A percentile compares a stretch with the other conserved stretches of the same genome.
Evolutionary conservation across 208 protist genomes (phyloP).

Genomic region (Trypanosoma congolense): DNA sequence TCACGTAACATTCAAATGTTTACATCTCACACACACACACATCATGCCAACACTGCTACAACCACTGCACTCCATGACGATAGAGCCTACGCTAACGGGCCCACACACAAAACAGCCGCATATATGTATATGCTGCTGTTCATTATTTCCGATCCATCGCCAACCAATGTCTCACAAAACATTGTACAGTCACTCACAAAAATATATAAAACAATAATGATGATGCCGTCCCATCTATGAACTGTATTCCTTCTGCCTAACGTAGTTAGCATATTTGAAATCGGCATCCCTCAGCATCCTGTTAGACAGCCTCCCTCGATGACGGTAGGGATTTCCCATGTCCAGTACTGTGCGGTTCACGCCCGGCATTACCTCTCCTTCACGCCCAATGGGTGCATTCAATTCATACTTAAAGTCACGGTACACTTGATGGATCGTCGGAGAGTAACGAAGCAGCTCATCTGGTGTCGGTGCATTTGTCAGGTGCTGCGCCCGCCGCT

Average conservation of each 20-base stretch:
- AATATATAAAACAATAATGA: too few relatives aligned
- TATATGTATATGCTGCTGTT: too few relatives aligned
- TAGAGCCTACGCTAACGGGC: too few relatives aligned
- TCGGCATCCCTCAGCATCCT: conserved; percentile 73
- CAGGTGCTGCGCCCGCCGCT: conserved; percentile 58
- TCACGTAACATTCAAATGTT: background rate
- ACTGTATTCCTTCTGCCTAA: conserved; percentile 49
- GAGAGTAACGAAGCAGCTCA: conserved; percentile 82
- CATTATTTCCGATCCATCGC: too few relatives aligned
- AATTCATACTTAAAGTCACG: conserved; percentile 86
- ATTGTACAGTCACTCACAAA: too few relatives aligned
- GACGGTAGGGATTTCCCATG: conserved; percentile 80
- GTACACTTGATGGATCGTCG: conserved; percentile 87
- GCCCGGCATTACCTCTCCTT: conserved; percentile 76
- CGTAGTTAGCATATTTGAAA: conserved; percentile 79
- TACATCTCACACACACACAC: too few relatives aligned
- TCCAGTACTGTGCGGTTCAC: conserved; percentile 76
- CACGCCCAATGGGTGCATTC: conserved; percentile 79
- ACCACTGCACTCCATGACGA: too few relatives aligned
- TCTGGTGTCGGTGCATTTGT: conserved; percentile 85
- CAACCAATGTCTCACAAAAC: too few relatives aligned
- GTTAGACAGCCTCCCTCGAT: conserved; percentile 30
- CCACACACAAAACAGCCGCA: too few relatives aligned
- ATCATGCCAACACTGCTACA: too few relatives aligned
- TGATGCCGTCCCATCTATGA: too few relatives aligned